These are phyloP conservation scores for Waltiozyma sp. DNA, from an alignment of 1,139 yeast species.

Conservation along the genomic window DNA sequence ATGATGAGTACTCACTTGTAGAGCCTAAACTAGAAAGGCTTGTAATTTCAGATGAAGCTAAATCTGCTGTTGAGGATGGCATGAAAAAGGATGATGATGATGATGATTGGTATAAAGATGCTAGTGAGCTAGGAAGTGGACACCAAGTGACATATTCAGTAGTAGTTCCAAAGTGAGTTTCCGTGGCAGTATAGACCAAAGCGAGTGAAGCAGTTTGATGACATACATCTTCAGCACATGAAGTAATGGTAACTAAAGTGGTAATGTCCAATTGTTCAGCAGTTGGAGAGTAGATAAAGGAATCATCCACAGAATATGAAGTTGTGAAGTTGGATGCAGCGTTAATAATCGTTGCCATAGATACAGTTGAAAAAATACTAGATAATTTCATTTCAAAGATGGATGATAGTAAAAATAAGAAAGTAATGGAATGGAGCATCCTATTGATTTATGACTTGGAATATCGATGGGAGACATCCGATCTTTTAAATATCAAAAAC, in stretches of 20 bases:
- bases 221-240: conserved; percentile 27
- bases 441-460: too few species aligned
- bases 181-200: conserved; percentile 25
- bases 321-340: conserved; percentile 2
- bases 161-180: conserved; percentile 19
- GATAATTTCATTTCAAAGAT: conserved; percentile 1
- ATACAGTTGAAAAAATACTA: not conserved
- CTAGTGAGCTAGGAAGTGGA: conserved; percentile 16
- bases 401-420: too few species aligned
- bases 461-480: not conserved
- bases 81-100: not conserved
- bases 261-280: conserved; percentile 3
- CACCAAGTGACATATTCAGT: conserved; percentile 26
- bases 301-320: not conserved
- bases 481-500: not conserved
- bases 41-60: conserved; percentile 1
- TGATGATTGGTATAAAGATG: not conserved
- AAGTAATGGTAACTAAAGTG: conserved; percentile 27
- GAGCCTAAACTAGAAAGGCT: not conserved
- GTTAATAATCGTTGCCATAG: conserved; percentile 1
- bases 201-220: conserved; percentile 23
- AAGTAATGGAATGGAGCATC: too few species aligned
- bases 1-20: not conserved
- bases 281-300: conserved; percentile 2
- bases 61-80: not conserved